phyloP scores from a whole-genome alignment of 805 yeast genomes.

The Metschnikowia shivogae region DNA sequence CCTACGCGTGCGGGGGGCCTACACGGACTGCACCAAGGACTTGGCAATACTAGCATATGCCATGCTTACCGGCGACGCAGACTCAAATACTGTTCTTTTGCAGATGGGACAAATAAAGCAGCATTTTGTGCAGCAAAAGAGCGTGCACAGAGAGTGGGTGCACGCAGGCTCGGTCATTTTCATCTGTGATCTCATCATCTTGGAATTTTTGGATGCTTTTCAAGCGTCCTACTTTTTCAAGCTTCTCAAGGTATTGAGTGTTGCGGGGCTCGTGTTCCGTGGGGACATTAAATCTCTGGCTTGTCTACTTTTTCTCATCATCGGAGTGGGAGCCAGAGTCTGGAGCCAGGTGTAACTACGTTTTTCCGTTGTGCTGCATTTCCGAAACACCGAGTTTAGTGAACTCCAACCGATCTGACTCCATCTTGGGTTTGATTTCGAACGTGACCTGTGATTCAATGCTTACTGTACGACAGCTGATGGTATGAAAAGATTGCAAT shows the following conservation, averaged over 20 bases:
- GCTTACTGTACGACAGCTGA: too few species aligned
- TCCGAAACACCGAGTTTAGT: too few species aligned
- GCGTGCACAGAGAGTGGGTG: neutral
- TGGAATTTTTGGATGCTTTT: neutral
- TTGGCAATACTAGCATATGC: slow-evolving; percentile 23
- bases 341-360: neutral
- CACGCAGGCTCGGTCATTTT: neutral
- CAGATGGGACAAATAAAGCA: neutral
- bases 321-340: neutral
- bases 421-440: too few species aligned
- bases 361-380: too few species aligned
- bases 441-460: too few species aligned
- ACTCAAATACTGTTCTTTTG: neutral
- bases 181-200: neutral
- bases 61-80: slow-evolving; percentile 29
- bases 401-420: too few species aligned
- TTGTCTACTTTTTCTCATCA: neutral
- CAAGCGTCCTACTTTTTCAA: neutral
- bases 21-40: slow-evolving; percentile 9
- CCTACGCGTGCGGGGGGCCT: neutral
- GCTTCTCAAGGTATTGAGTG: neutral
- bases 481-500: too few species aligned
- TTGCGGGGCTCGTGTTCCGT: neutral
- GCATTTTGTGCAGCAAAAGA: neutral
- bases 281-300: neutral